phyloP scores from a whole-genome alignment of 2,329 filamentous ascomycete genomes.

The Chaetomium sp. region DNA sequence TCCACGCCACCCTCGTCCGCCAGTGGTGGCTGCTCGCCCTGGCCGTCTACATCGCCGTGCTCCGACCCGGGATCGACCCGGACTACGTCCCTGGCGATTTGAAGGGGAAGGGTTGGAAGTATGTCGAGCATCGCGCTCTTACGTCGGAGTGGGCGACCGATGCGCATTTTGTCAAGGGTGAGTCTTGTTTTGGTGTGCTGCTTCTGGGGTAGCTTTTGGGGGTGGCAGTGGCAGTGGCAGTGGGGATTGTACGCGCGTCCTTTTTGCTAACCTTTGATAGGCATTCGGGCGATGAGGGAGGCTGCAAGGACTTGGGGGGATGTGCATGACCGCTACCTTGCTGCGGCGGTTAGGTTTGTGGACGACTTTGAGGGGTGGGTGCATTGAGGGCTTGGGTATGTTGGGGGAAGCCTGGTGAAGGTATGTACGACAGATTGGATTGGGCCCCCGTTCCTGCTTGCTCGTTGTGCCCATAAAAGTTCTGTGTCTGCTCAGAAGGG shows the following conservation, averaged over 20 bases:
- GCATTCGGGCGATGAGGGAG: constrained; percentile 72
- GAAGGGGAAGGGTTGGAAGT: constrained; percentile 73
- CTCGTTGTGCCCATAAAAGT: not conserved
- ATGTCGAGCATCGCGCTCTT: constrained; percentile 71
- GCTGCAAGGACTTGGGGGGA: constrained; percentile 76
- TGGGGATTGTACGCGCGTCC: not conserved
- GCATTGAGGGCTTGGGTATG: constrained; percentile 8
- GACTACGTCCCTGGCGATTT: constrained; percentile 64
- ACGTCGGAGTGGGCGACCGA: constrained; percentile 69
- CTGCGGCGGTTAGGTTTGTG: constrained; percentile 70
- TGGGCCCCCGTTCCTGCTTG: not conserved
- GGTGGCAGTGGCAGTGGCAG: not conserved
- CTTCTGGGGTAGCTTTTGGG: too few species aligned
- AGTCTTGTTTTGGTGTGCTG: constrained; percentile 35
- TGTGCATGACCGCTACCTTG: constrained; percentile 64
- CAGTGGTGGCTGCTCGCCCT: constrained; percentile 90
- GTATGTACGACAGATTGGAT: not conserved
- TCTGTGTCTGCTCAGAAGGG: too few species aligned
- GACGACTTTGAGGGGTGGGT: constrained; percentile 73
- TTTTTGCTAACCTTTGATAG: constrained; percentile 42
- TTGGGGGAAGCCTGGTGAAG: not conserved
- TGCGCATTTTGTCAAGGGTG: constrained; percentile 83
- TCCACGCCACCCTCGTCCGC: constrained; percentile 72
- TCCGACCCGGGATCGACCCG: constrained; percentile 71
- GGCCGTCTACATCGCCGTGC: constrained; percentile 73